phyloP scores from a whole-genome alignment of 139 green algal species.

The Chlorella sp. region DNA sequence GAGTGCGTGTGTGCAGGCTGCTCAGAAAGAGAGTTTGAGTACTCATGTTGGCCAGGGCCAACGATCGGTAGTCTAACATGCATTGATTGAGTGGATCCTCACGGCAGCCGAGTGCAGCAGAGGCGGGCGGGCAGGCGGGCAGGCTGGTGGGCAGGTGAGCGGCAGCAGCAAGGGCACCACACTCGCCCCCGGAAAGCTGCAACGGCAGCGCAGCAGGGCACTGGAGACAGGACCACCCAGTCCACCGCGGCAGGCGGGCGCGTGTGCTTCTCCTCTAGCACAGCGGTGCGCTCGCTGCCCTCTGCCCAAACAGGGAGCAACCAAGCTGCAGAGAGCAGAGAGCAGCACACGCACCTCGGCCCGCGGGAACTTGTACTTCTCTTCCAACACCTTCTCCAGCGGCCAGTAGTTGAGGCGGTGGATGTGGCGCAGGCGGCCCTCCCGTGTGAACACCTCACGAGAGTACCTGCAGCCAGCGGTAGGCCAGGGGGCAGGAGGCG shows the following conservation, averaged over 20 bases:
- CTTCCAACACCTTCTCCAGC: slow-evolving; percentile 88
- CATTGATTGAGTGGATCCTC: slow-evolving; percentile 29
- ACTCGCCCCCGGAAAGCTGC: too few relatives aligned
- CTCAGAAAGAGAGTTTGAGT: slow-evolving; percentile 44
- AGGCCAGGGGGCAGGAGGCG: too few relatives aligned
- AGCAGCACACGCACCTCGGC: slow-evolving; percentile 85
- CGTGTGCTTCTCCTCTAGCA: too few relatives aligned
- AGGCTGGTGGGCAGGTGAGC: too few relatives aligned
- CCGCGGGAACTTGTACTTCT: slow-evolving; percentile 95
- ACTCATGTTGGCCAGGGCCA: slow-evolving; percentile 38
- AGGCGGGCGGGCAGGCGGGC: not conserved
- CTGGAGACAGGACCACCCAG: too few relatives aligned
- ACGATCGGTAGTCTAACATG: slow-evolving; percentile 57
- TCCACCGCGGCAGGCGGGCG: too few relatives aligned
- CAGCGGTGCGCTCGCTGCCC: too few relatives aligned
- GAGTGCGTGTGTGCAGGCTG: not conserved
- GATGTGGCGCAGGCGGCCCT: slow-evolving; percentile 96
- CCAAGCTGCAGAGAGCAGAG: too few relatives aligned
- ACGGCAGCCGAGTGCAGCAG: slow-evolving; percentile 1
- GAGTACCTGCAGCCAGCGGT: slow-evolving; percentile 75
- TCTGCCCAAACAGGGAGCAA: too few relatives aligned
- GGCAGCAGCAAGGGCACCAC: too few relatives aligned
- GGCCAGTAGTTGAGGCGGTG: slow-evolving; percentile 92
- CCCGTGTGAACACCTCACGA: slow-evolving; percentile 94
- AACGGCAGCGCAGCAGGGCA: too few relatives aligned